These are phyloP conservation scores for Leishmania gerbilli DNA, from an alignment of 208 protist species.

Conservation along the genomic window DNA sequence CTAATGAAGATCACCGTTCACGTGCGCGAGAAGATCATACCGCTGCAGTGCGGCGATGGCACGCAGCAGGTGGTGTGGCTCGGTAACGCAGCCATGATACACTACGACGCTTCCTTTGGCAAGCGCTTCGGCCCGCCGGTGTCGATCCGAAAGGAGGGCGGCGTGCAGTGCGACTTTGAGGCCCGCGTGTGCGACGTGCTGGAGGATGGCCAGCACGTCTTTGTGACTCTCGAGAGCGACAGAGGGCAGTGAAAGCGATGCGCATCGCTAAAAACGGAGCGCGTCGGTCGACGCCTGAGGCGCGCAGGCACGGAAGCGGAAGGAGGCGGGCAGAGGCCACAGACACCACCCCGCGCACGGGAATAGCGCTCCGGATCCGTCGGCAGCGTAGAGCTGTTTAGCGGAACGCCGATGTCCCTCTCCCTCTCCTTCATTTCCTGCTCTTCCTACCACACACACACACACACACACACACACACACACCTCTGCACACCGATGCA, in stretches of 20 bases:
- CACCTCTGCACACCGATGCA: no score
- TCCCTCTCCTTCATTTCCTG: not conserved
- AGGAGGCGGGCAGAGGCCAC: not conserved
- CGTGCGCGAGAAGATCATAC: slow-evolving; percentile 83
- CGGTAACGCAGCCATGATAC: slow-evolving; percentile 87
- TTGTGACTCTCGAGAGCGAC: slow-evolving; percentile 56
- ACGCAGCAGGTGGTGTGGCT: slow-evolving; percentile 86
- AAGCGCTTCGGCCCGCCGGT: slow-evolving; percentile 61
- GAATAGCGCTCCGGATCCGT: not conserved
- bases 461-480: no score
- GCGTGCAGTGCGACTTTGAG: slow-evolving; percentile 66
- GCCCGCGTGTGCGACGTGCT: slow-evolving; percentile 77
- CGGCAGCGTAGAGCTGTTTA: not conserved
- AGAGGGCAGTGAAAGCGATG: slow-evolving; percentile 16
- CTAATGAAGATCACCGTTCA: slow-evolving; percentile 84
- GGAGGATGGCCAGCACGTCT: slow-evolving; percentile 86
- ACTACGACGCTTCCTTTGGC: slow-evolving; percentile 84
- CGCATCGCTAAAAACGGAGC: not conserved
- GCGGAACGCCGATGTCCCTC: not conserved
- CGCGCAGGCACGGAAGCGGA: not conserved
- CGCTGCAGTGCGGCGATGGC: slow-evolving; percentile 85
- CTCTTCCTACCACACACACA: not conserved
- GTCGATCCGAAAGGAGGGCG: slow-evolving; percentile 84
- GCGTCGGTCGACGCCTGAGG: not conserved
- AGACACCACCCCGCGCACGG: not conserved